Base-by-base conservation (phyloP, 179 eudicot species). In the Silene noctiflora region DNA sequence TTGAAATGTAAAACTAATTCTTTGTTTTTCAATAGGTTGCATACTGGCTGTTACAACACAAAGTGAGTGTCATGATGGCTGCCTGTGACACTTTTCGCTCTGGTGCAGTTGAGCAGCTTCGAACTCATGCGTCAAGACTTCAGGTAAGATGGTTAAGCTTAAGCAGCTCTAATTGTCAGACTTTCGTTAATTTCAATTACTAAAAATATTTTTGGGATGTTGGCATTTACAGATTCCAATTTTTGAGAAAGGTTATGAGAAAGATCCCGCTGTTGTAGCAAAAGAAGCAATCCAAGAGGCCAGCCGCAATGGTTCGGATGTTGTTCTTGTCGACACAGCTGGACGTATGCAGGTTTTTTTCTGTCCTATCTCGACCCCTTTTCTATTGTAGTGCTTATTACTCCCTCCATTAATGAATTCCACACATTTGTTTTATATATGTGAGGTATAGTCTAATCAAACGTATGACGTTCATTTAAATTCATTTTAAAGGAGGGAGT, bases 251-350 rank as follows among this genome's bases (percentile, higher is more conserved):
- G 99, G 99, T 60, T 95, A 95, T 83, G 99, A 91, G 89, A 95
- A 93, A 81, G 98, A 95, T 88, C 98, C 98, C 55, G 99, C 98
- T 44, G 59, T 93, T 77, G 99, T 93, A 66, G 99, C 99, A 13
- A 95, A 95, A 86, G 99, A 95, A 87, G 97, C 98, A 69, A 93
- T 95, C 61, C 97, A 91, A 77, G 98, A 95, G 81, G 98, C 99
- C 44, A 74, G 83, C 53, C 87, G 89, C 74, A 91, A 83, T 90
- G 94, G 97, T 74, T 93, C 97, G 1, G 98, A 93, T 78, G 99
- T 95, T 56, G 99, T 95, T 87, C 94, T 95, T 80, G 99, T 95
- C 67, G 99, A 95, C 80, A 93, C 99, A 73, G 98, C 99, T 85
- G 99, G 99, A 80, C 83, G 96, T 55, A 95, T 93, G 98, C 98